These are phyloP conservation scores for Jamesozyma piceae DNA, from an alignment of 805 yeast species.

Conservation along the genomic window DNA sequence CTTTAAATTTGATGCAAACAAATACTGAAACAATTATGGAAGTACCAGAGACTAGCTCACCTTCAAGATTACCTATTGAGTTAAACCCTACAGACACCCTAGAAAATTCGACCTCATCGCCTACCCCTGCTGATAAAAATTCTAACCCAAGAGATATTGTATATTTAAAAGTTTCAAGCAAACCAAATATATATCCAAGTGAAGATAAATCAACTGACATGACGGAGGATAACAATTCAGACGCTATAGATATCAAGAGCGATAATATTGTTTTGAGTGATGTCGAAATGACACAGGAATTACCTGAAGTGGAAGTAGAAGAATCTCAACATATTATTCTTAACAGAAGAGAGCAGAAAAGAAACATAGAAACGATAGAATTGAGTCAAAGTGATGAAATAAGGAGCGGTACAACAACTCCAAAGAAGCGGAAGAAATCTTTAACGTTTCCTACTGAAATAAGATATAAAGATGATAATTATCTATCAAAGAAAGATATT, in stretches of 20 bases:
- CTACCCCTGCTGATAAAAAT: slow-evolving; percentile 1
- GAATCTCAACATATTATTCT: slow-evolving; percentile 16
- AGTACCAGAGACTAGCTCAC: slow-evolving; percentile 20
- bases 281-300: slow-evolving; percentile 23
- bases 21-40: slow-evolving; percentile 9
- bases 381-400: slow-evolving; percentile 6
- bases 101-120: slow-evolving; percentile 2
- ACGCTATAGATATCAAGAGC: not conserved
- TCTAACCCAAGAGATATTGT: slow-evolving; percentile 7
- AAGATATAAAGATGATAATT: slow-evolving; percentile 7
- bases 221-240: not conserved
- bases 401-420: slow-evolving; percentile 2
- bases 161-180: slow-evolving; percentile 13
- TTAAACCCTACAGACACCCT: not conserved
- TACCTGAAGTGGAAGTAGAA: slow-evolving; percentile 23
- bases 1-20: slow-evolving; percentile 1
- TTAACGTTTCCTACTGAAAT: slow-evolving; percentile 5
- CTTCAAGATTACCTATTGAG: slow-evolving; percentile 6
- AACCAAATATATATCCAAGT: slow-evolving; percentile 3
- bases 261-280: slow-evolving; percentile 15
- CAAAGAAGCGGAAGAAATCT: not conserved
- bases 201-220: not conserved
- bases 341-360: slow-evolving; percentile 7
- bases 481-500: slow-evolving; percentile 25
- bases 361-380: slow-evolving; percentile 5